These are phyloP conservation scores for Citrullus amarus DNA, from an alignment of 306 rosid genomes.

Conservation along the genomic window DNA sequence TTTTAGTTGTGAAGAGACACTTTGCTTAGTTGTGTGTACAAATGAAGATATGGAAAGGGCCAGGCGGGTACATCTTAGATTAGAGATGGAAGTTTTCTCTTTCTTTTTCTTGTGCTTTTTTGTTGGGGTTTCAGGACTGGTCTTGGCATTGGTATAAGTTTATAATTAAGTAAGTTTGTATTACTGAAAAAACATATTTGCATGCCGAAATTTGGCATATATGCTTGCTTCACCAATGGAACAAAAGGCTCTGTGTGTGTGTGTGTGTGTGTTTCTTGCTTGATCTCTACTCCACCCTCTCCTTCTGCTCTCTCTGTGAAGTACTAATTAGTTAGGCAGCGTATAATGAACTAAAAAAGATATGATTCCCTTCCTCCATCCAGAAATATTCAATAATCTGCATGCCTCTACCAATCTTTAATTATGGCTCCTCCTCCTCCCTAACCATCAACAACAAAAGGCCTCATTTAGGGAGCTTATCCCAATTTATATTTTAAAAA, in stretches of 20 bases:
- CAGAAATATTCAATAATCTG: too few species aligned
- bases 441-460: too few species aligned
- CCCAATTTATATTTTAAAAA: too few species aligned
- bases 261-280: not conserved
- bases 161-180: not conserved
- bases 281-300: constrained; percentile 6
- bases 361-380: too few species aligned
- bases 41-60: not conserved
- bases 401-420: too few species aligned
- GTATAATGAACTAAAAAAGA: not conserved
- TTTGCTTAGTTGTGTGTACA: constrained; percentile 11
- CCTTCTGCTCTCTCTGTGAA: not conserved
- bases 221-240: constrained; percentile 7
- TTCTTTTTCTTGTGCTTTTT: not conserved
- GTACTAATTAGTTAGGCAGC: not conserved
- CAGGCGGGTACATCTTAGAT: not conserved
- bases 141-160: not conserved
- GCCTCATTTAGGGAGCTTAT: too few species aligned
- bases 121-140: not conserved
- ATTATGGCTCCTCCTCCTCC: too few species aligned
- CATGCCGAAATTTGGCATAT: not conserved
- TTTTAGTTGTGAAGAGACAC: not conserved
- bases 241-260: not conserved
- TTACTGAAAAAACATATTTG: not conserved
- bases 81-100: not conserved